Base-by-base conservation (phyloP, 192 early-diverging fungal genomes). In the Coemansia sp. region DNA sequence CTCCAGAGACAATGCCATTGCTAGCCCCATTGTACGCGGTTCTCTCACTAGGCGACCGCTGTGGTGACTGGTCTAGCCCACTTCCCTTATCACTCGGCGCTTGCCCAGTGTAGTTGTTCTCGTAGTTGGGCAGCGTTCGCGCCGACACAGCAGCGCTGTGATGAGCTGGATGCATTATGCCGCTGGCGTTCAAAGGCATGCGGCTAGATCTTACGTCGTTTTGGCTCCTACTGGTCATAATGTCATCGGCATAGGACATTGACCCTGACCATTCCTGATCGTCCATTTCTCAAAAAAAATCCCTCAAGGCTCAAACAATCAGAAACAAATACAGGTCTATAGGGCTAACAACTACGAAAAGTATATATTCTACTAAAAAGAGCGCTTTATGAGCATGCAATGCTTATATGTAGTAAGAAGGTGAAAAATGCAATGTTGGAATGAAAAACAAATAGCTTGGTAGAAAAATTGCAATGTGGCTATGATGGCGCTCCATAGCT, bases 181-280 rank as follows among this genome's bases (percentile, higher is more conserved):
- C 21, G 40, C 61, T 40, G 30, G 50, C 6, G 10, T 49, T 30
- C 18, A 51, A 3, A 5, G 37, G 33, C 23, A 43, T 13, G 42
- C 42, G 43, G 15, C 39, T 5, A 6, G 31, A 15, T 14, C 55
- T 43, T 16, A 42, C 42, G 21, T 61, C 43, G 49, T 53, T 57
- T 28, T 46, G 35, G 57, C 57, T 68, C 26, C 53, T 56, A 50
- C 72, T 75, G 46, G 61, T 54, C 65, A 68, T 68, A 21, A 61
- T 67, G 33, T 68, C 65, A 6, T 48, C 51, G 4, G 61, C 65
- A 48, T 68, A 64, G 30, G 72, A 75, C 58, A 43, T 50, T 8
- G 72, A 57, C 30, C 61, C 72, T 6, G 65, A 49, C 72, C 72
- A 68, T 50, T 75, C 65, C n/a, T 47, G 48, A 30, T 68, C 65